A percentile compares a stretch with the other conserved stretches of the same genome.
Conservation (phyloP, 768 basidiomycete species). For the Auricularia auricula-judae region DNA sequence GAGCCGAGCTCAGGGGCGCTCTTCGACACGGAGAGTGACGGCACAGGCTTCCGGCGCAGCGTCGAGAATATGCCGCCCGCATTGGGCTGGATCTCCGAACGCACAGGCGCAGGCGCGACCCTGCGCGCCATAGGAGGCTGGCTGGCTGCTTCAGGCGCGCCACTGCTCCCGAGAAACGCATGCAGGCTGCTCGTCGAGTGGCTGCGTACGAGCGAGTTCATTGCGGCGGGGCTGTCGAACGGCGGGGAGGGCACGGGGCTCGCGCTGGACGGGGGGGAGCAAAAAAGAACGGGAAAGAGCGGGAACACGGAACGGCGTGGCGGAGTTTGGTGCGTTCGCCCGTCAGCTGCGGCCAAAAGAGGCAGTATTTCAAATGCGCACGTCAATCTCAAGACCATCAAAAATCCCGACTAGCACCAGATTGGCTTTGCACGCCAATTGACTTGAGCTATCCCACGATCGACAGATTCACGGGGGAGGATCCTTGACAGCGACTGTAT, state of each 20-base stretch:
- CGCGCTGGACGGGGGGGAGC: not conserved
- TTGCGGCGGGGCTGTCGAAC: not conserved
- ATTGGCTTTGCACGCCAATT: not conserved
- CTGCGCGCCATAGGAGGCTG: not conserved
- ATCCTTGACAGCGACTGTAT: no score
- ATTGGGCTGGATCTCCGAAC: not conserved
- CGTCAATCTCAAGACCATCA: not conserved
- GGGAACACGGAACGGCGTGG: not conserved
- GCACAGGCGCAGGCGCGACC: not conserved
- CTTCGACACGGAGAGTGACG: not conserved
- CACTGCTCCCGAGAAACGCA: not conserved
- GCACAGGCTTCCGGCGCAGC: not conserved
- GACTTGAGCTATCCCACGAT: no score
- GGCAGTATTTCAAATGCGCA: not conserved
- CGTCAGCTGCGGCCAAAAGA: not conserved
- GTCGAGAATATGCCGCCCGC: not conserved
- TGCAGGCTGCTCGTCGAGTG: not conserved
- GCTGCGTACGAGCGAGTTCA: not conserved
- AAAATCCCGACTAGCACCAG: not conserved
- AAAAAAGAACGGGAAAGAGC: not conserved
- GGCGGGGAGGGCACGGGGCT: not conserved
- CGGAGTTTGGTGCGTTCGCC: not conserved
- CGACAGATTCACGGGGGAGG: no score
- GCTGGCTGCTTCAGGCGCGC: not conserved
- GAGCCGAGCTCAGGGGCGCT: not conserved